Conservation (phyloP, 345 rosid species). For the Salix dunnii region DNA sequence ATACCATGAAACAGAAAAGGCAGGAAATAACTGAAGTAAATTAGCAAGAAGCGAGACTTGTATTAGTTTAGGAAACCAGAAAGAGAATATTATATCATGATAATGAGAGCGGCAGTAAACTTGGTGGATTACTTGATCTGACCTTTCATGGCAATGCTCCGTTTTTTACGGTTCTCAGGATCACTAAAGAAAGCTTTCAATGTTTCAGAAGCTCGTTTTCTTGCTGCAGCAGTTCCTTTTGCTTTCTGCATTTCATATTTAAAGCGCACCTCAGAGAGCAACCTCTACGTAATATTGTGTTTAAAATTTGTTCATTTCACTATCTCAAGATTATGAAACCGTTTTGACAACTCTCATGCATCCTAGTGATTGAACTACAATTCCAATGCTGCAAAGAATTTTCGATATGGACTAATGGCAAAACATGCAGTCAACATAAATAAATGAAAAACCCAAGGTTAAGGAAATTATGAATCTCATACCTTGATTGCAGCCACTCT, state of each 20-base stretch:
- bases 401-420: too few species aligned
- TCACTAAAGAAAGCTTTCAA: constrained; percentile 76
- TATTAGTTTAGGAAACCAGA: not conserved
- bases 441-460: not conserved
- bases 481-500: constrained; percentile 96
- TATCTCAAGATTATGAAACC: not conserved
- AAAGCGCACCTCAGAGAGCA: not conserved
- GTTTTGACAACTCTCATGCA: not conserved
- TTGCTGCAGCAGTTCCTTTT: constrained; percentile 80
- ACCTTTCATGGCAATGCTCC: constrained; percentile 96
- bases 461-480: not conserved
- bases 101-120: not conserved
- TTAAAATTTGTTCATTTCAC: constrained; percentile 3
- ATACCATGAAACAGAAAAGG: not conserved
- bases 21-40: not conserved
- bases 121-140: not conserved
- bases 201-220: constrained; percentile 71
- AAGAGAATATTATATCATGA: not conserved
- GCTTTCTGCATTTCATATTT: constrained; percentile 51
- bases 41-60: not conserved
- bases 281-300: not conserved
- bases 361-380: not conserved
- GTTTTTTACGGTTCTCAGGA: constrained; percentile 70
- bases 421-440: too few species aligned
- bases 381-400: not conserved